These are phyloP conservation scores for Triticum timopheevii DNA, from an alignment of 176 grass and related monocot genomes.

Conservation along the genomic window DNA sequence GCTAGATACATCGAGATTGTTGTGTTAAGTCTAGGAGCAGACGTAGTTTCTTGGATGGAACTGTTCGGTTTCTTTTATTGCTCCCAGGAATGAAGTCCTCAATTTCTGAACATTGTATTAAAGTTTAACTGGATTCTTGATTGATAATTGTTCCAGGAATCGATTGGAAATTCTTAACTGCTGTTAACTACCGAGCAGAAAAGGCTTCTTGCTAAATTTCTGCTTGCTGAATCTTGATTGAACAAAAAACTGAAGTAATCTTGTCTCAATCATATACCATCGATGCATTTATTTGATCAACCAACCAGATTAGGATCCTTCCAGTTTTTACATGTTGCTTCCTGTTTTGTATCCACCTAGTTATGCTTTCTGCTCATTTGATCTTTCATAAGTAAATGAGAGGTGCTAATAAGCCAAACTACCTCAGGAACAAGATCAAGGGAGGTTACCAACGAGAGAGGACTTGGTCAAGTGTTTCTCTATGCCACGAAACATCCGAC, in stretches of 20 bases:
- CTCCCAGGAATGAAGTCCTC: constrained; percentile 8
- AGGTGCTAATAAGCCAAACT: not conserved
- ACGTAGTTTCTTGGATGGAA: constrained; percentile 16
- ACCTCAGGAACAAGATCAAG: constrained; percentile 35
- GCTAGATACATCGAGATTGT: no score
- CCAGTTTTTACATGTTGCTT: not conserved
- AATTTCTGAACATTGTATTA: not conserved
- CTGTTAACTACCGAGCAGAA: not conserved
- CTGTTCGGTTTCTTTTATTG: not conserved
- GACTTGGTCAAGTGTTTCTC: no score
- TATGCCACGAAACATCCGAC: no score
- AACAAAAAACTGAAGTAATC: no score
- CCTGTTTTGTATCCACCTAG: not conserved
- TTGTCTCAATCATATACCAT: not conserved
- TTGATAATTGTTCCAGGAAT: not conserved
- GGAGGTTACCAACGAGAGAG: constrained; percentile 8
- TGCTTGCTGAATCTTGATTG: no score
- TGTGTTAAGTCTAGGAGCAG: not conserved
- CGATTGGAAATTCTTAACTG: not conserved
- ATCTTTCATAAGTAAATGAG: not conserved
- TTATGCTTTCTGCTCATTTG: constrained; percentile 1
- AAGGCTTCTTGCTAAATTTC: constrained; percentile 5
- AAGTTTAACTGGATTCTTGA: not conserved
- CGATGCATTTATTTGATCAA: not conserved
- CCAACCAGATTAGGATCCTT: not conserved